Percentiles rank a stretch among this genome's conserved stretches.
These are phyloP conservation scores for Cercospora sojina DNA, from an alignment of 2,329 filamentous ascomycete genomes.

Conservation along the genomic window DNA sequence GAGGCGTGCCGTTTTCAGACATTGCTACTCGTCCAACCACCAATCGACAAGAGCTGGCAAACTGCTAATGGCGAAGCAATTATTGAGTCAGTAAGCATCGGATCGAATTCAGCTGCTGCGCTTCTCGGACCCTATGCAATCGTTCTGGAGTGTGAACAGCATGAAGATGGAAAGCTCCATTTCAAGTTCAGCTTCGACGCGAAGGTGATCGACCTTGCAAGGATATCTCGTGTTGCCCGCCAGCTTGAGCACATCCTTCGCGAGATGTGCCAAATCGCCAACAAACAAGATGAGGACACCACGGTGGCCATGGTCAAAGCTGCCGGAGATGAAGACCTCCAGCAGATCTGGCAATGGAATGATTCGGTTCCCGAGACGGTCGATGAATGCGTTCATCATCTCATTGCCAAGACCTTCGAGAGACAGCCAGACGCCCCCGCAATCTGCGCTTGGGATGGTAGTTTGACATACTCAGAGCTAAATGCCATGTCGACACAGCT, in stretches of 20 bases:
- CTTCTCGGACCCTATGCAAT: conserved; percentile 8
- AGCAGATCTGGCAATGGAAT: conserved; percentile 12
- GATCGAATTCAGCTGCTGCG: neutral
- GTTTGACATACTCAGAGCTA: conserved; percentile 16
- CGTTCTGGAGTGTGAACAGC: conserved; percentile 7
- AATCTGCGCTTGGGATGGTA: conserved; percentile 17
- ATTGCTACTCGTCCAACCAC: conserved; percentile 10
- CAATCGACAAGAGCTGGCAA: neutral
- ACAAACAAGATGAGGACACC: neutral
- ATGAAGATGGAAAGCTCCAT: neutral
- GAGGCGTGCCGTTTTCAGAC: conserved; percentile 48
- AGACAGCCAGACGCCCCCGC: conserved; percentile 21
- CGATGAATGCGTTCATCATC: conserved; percentile 2
- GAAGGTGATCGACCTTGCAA: neutral
- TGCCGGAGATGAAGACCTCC: neutral
- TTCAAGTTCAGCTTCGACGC: conserved; percentile 2
- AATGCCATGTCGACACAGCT: conserved; percentile 3
- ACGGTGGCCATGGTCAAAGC: neutral
- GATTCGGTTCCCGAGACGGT: neutral
- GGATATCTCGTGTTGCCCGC: neutral
- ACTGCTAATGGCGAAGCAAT: neutral
- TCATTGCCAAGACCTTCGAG: neutral
- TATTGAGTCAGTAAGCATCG: neutral
- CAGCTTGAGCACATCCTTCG: neutral
- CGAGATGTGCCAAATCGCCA: neutral